phyloP scores from a whole-genome alignment of 371 early-diverging fungal genomes.

The Mortierella sp. region DNA sequence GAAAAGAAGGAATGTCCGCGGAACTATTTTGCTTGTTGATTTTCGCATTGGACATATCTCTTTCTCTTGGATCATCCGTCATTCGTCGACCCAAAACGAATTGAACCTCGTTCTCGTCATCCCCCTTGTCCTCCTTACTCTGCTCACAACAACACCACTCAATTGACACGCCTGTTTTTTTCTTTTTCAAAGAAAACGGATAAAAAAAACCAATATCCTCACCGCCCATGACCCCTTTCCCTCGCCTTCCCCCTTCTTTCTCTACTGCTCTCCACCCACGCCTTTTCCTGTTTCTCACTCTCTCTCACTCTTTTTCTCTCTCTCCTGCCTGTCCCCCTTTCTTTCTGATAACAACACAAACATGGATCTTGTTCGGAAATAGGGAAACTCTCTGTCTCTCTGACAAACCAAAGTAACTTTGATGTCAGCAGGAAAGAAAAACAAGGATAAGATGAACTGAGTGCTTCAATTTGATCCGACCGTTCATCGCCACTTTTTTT shows the following conservation, averaged over 20 bases:
- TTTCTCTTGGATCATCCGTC: neutral
- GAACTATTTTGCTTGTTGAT: neutral
- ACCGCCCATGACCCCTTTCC: neutral
- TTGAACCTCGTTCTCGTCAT: neutral
- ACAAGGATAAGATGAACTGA: too few relatives aligned
- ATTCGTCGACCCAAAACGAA: neutral
- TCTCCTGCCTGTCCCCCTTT: neutral
- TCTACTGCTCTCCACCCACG: neutral
- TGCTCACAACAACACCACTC: slow-evolving; percentile 2
- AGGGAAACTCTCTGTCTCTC: neutral
- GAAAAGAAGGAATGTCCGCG: neutral
- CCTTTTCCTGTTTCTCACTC: neutral
- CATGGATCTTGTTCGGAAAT: neutral
- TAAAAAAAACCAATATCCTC: neutral
- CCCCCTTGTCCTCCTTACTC: neutral
- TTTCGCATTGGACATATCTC: neutral
- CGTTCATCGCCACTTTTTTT: neutral
- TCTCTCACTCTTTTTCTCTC: neutral
- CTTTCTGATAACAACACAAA: neutral
- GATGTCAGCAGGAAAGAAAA: too few relatives aligned
- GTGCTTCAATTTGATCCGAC: too few relatives aligned
- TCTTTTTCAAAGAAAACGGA: too few relatives aligned
- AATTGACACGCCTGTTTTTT: neutral
- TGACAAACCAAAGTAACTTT: too few relatives aligned
- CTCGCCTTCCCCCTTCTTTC: neutral